Base-by-base conservation (phyloP, 2,329 filamentous ascomycete genomes). In the Scytalidium sp. region DNA sequence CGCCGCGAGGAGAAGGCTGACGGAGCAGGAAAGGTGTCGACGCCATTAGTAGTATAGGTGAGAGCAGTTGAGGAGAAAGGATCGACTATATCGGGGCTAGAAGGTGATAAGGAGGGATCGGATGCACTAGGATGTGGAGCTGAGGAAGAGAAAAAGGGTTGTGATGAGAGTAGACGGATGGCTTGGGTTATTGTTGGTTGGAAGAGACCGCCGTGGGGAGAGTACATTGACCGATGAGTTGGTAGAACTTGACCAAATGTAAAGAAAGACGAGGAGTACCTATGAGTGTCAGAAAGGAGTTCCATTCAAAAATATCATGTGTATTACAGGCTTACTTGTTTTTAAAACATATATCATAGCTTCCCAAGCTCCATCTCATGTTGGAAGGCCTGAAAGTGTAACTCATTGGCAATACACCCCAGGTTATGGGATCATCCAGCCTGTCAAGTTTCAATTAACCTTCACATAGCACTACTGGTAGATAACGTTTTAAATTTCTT, bases 301-400 rank as follows among this genome's bases (percentile, higher is more conserved):
- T 13, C 13, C 7, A 27, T 27, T 7, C 13, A 27, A 7, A 27
- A 7, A 27, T 40, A 22, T n/a, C 40, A 19, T 19, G 50, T 45
- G 32, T 36, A 20, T 6, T 4, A 36, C 21, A 47, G 19, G 59
- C 75, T 54, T 72, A 94, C 90, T 83, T 85, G 65, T 90, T 93
- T 62, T 85, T 86, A 69, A 95, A 99, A 71, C 92, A 97, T 52
- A 99, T 92, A 68, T 99, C 94, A 67, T 97, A 90, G 61, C 91
- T 95, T 20, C 90, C 94, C 48, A 99, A 79, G 9, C 86, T 84
- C 90, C 92, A 97, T 66, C 94, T 83, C 62, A 91, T 78, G 64
- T 92, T 94, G 49, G 79, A 75, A 19, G 88, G 82, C 51, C 85
- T 82, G 62, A 88, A 83, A 56, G 81, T 74, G 64, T 94, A 90